Evolutionary conservation across 2,329 filamentous ascomycete genomes (phyloP), one percentile per base, ranked within the genome.

Genomic region (Colletotrichum horii): DNA sequence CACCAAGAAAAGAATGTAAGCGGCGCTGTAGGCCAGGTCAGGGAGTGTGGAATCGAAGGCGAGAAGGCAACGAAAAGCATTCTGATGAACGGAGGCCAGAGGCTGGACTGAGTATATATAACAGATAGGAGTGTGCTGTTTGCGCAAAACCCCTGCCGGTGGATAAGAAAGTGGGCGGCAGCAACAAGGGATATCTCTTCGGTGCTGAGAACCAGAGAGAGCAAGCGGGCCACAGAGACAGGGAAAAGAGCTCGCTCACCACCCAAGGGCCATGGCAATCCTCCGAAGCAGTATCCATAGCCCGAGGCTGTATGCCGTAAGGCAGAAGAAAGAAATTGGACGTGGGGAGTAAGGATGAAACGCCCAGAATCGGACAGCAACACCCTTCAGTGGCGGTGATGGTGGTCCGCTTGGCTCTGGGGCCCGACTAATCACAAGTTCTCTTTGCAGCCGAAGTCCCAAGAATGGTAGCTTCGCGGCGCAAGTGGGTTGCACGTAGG

Each of bases 1-100:
- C 69, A 75, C 73, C 73, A 75, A 62, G 55, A 75, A 75, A 73
- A 22, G 69, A 75, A 48, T n/a, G 62, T 30, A 75, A 72, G 32
- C 43, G 73, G 73, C 73, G 24, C 56, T 26, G 62, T 62, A 55
- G 69, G 73, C 73, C 73, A 38, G 48, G 62, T 67, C 30, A 73
- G 38, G 24, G 34, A 62, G 36, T 24, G 32, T 32, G 70, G 48
- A 62, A 62, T 26, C 26, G 62, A 65, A 32, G 56, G 55, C 65
- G 62, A 61, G 62, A 52, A 62, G 36, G 30, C 30, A 16, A 55
- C 28, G n/a, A 62, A 55, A 24, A 30, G 56, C 62, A 72, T 56
- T 24, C 36, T 43, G 24, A 26, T 24, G 19, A n/a, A 32, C 11
- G 55, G 19, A 62, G 34, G 11, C 43, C 15, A 65, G 56, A 72